Evolutionary conservation across 2,329 filamentous ascomycete species (phyloP), one percentile per base, ranked within the genome.

Genomic region (Penicillium sp.): DNA sequence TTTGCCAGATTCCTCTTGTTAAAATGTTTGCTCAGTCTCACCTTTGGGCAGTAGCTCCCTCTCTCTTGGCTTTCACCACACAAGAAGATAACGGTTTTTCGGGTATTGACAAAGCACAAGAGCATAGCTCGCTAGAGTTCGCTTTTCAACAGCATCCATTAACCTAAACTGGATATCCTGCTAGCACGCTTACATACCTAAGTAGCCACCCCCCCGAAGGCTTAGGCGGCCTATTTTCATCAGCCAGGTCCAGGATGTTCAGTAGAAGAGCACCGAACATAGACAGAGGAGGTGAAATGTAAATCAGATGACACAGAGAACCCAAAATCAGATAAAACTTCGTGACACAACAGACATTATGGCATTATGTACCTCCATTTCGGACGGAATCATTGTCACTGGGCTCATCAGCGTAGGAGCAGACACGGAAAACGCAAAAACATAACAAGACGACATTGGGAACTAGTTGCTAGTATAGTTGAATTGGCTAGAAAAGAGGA

Each of bases 401-500:
- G 21, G n/a, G 41, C 23, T 29, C 35, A 51, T 46, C 21, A 51
- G 42, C 32, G 34, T 31, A 18, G 49, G 32, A 47, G 40, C 50
- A 47, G 40, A 50, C 15, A 49, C 2, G 27, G 37, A 46, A 46
- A 52, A 37, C 23, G 12, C 25, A 23, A 23, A 15, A 13, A 48
- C 18, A n/a, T 27, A 53, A 25, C 39, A 40, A 58, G 34, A 55
- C 49, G 59, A 58, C 35, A 55, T 52, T 54, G 50, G 52, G 55
- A 63, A 59, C 58, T 68, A 61, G 53, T 57, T 60, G 60, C 61
- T 70, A 63, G 55, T 44, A 62, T 63, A 62, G 50, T 64, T 70
- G 65, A 59, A 67, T 67, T 70, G 61, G 64, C 68, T 70, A 68
- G 60, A 59, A 63, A 58, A 42, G 48, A 56, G 41, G 56, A 55